phyloP scores from a whole-genome alignment of 2,329 filamentous ascomycete genomes.

The Pseudogymnoascus sp. region DNA sequence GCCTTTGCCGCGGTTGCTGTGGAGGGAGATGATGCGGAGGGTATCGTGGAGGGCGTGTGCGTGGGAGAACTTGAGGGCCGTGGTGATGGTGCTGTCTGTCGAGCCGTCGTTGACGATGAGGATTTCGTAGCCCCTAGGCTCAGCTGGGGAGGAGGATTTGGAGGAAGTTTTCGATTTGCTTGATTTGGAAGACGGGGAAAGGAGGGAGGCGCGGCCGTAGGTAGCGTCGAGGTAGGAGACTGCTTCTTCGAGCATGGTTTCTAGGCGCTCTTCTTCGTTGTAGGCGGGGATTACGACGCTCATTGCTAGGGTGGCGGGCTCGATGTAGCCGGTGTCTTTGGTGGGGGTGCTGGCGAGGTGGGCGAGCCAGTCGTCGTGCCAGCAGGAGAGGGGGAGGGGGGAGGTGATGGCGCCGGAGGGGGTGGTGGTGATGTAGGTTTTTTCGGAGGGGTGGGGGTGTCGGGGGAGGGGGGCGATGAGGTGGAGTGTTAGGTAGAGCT shows the following conservation, averaged over 20 bases:
- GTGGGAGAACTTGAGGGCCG: conserved; percentile 71
- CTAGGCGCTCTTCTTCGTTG: conserved; percentile 81
- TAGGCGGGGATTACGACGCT: conserved; percentile 91
- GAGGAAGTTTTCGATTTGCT: conserved; percentile 1
- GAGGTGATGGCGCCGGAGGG: conserved; percentile 50
- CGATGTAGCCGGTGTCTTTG: conserved; percentile 48
- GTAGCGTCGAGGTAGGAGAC: conserved; percentile 73
- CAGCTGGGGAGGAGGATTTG: conserved; percentile 10
- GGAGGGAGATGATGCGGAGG: conserved; percentile 70
- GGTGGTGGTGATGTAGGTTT: conserved; percentile 70
- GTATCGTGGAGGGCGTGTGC: conserved; percentile 67
- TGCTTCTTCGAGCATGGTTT: conserved; percentile 82
- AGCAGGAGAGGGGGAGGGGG: conserved; percentile 64
- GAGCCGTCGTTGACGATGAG: conserved; percentile 86
- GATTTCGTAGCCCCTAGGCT: conserved; percentile 73
- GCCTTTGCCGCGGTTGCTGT: conserved; percentile 84
- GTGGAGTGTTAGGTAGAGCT: conserved; percentile 62
- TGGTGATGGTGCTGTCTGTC: conserved; percentile 69
- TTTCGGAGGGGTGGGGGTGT: conserved; percentile 65
- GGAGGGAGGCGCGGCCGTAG: conserved; percentile 49
- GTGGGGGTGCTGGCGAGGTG: conserved; percentile 38
- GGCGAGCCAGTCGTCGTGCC: conserved; percentile 69
- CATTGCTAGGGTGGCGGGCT: conserved; percentile 73
- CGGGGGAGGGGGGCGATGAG: conserved; percentile 77
- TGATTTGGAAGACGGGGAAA: conserved; percentile 14